Percentiles rank a stretch among this genome's conserved stretches.
Evolutionary conservation across 192 early-diverging fungal species (phyloP).

Genomic region (Coemansia biformis): DNA sequence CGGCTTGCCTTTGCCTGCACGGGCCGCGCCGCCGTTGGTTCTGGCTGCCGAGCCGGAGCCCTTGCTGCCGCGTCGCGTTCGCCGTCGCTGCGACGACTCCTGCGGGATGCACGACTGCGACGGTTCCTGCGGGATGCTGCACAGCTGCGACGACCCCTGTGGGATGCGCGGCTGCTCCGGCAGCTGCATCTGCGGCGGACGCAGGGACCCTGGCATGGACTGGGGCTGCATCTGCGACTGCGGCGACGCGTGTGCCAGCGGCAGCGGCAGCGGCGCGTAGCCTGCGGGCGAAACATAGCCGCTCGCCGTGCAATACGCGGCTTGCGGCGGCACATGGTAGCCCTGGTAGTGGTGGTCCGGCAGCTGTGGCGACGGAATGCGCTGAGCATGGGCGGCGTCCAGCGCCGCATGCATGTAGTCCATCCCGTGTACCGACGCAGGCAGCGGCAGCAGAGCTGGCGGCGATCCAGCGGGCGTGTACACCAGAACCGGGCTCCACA

Average conservation of each 20-base stretch:
- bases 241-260: background rate
- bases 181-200: background rate
- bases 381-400: background rate
- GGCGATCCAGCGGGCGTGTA: slow-evolving; percentile 28
- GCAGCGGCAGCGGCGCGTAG: slow-evolving; percentile 11
- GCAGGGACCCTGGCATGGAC: too few relatives aligned
- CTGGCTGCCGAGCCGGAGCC: too few relatives aligned
- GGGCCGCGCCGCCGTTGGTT: too few relatives aligned
- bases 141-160: too few relatives aligned
- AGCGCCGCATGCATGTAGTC: too few relatives aligned
- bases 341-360: background rate
- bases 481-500: slow-evolving; percentile 46
- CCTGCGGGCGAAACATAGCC: background rate
- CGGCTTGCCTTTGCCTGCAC: too few relatives aligned
- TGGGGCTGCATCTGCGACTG: background rate
- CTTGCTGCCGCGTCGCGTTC: too few relatives aligned
- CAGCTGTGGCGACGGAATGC: slow-evolving; percentile 4
- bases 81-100: too few relatives aligned
- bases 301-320: background rate
- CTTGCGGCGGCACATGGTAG: background rate
- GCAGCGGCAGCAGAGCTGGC: slow-evolving; percentile 5
- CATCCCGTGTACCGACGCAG: too few relatives aligned
- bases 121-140: too few relatives aligned
- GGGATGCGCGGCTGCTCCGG: slow-evolving; percentile 3
- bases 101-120: too few relatives aligned